Base-by-base conservation (phyloP, 2,329 filamentous ascomycete species). In the Aspergillus hiratsukae region DNA sequence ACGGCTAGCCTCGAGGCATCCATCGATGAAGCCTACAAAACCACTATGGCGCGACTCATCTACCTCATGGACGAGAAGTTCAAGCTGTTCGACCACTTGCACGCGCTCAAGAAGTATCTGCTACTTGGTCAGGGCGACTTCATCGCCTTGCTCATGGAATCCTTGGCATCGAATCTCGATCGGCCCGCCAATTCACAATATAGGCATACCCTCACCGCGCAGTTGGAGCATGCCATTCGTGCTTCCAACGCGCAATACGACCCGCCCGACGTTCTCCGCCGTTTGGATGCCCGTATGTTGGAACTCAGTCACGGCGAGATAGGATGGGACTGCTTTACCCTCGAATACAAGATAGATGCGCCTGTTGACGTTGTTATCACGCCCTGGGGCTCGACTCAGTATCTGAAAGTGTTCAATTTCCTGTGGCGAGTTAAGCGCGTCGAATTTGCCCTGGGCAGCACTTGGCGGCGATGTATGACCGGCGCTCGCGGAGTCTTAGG, bases 391-490 rank as follows among this genome's bases (percentile, higher is more conserved):
- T 93, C 90, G 63, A 89, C 93, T 23, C 93, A 99, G 71, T 99
- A 99, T 71, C 87, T 99, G 65, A 97, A 97, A 71, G 91, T 99
- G 9, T 99, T 99, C 83, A 99, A 99, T 75, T 97, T 99, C 69
- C 82, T 99, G 3, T 99, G 94, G 93, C 88, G 94, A 60, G 91
- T 99, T 69, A 99, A 99, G 76, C 88, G 94, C 28, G 94, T 99
- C 52, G 94, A 99, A 69, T 99, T 97, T 68, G 92, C 90, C 0
- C 83, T 99, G 1, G 84, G 88, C 4, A 91, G 89, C 11, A 94
- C 91, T 43, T 99, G 94, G 92, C 87, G 94, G 56, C 89, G 92
- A 62, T 96, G 89, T 74, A 97, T 97, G 86, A 99, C 94, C 0
- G 94, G 94, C 48, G 86, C 92, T 3, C 84, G 94, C 58, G 91